Evolutionary conservation across 1,284 basidiomycete genomes (phyloP), one percentile per base, ranked within the genome.

Genomic region (Moesziomyces sp.): DNA sequence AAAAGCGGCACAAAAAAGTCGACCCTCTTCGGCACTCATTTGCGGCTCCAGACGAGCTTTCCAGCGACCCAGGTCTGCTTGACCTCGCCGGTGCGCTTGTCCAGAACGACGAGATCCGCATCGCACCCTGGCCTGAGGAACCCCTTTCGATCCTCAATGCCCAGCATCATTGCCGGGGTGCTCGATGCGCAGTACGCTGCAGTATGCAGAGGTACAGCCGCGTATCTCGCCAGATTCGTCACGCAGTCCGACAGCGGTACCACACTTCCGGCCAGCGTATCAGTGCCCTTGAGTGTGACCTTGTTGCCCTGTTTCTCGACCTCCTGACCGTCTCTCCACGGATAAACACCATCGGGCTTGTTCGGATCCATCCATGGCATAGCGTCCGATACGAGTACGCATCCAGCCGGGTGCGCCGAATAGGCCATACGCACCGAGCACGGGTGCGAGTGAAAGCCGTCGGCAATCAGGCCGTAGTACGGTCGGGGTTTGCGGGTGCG

Each of bases 401-500:
- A 95, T 0, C 93, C 91, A 13, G 92, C 90, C 1, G 91, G 91
- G 76, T 91, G 90, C 0, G 91, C 88, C 40, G 90, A 89, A 83
- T 94, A 94, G 1, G 93, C 93, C 64, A 95, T 87, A 76, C 92
- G 87, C 55, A 95, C 92, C 47, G 92, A 92, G 84, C 93, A 93
- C 5, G 93, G 93, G 84, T 95, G 93, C 26, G 90, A 92, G 83
- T 96, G 93, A 60, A 93, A 90, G 0, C 93, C 93, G 82, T 96
- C 93, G 13, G 93, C 93, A 67, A 96, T 96, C 64, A 95, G 86
- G 56, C 92, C 93, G 80, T 92, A 96, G 85, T 88, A 88, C 70
- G 90, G 90, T n/a, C 85, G 30, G 10, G 47, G 44, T 42, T 59
- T 53, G 35, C 63, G 54, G 4, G 44, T 13, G 5, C 23, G 34